These are phyloP conservation scores for Neltuma alba DNA, from an alignment of 306 rosid species.

Conservation along the genomic window DNA sequence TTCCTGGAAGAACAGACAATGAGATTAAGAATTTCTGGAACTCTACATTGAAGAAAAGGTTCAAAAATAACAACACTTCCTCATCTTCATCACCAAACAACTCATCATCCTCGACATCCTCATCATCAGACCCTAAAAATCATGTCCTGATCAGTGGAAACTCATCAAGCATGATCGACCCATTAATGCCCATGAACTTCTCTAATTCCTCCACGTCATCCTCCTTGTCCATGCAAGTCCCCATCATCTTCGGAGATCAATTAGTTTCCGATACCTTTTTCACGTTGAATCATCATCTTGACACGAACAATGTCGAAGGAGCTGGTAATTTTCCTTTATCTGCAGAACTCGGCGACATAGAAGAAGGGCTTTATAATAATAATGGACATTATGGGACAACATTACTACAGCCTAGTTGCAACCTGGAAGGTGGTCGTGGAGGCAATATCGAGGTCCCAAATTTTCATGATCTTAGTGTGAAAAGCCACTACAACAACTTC, in stretches of 20 bases:
- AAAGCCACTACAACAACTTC: conserved; percentile 58
- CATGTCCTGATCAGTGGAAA: conserved; percentile 33
- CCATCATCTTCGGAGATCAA: conserved; percentile 36
- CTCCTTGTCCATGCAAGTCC: conserved; percentile 49
- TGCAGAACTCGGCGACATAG: conserved; percentile 43
- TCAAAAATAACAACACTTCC: conserved; percentile 44
- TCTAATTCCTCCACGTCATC: conserved; percentile 48
- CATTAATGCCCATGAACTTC: conserved; percentile 54
- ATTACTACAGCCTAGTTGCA: conserved; percentile 35
- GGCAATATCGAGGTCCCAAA: conserved; percentile 17
- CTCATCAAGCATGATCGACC: neutral
- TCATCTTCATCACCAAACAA: conserved; percentile 58
- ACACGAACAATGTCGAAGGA: conserved; percentile 5
- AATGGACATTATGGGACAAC: conserved; percentile 51
- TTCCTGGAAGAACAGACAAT: conserved; percentile 96
- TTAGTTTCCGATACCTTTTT: conserved; percentile 47
- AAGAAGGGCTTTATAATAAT: conserved; percentile 28
- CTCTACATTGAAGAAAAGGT: conserved; percentile 75
- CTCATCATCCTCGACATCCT: conserved; percentile 32
- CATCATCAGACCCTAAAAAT: conserved; percentile 35
- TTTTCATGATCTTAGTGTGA: conserved; percentile 27
- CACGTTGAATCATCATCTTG: conserved; percentile 37
- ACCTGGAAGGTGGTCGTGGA: conserved; percentile 44
- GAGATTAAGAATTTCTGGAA: conserved; percentile 97
- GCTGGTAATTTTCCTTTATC: conserved; percentile 39